Percentiles rank a stretch among this genome's conserved stretches.
These are phyloP conservation scores for Solanum arcanum DNA, from an alignment of 257 asterid species.

Conservation along the genomic window DNA sequence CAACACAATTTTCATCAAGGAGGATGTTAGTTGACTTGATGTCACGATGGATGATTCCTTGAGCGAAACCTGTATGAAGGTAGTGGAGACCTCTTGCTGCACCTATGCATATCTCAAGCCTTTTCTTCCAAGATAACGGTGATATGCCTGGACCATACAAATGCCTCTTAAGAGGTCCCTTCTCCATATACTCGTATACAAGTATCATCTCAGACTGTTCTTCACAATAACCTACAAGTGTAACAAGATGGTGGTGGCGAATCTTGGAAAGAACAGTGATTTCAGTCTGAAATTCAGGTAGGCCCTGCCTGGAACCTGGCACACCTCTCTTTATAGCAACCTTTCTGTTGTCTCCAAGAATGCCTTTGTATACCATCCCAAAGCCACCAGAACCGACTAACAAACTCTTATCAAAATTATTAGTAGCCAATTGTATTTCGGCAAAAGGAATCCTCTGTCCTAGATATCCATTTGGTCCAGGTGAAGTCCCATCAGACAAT, in stretches of 20 bases:
- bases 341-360: slow-evolving; percentile 45
- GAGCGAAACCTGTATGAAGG: slow-evolving; percentile 12
- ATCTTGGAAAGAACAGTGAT: background rate
- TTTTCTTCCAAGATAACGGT: background rate
- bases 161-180: background rate
- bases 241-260: background rate
- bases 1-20: slow-evolving; percentile 54
- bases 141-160: background rate
- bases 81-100: background rate
- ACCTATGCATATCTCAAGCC: background rate
- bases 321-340: slow-evolving; percentile 16
- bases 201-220: background rate
- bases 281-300: background rate
- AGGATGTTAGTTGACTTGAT: background rate
- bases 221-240: background rate
- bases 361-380: slow-evolving; percentile 77
- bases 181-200: background rate
- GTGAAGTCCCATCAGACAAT: slow-evolving; percentile 59
- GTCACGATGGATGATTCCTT: slow-evolving; percentile 3
- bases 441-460: slow-evolving; percentile 69
- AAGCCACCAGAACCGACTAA: slow-evolving; percentile 82
- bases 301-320: background rate
- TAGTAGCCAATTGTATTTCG: slow-evolving; percentile 55
- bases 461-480: slow-evolving; percentile 40
- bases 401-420: slow-evolving; percentile 53